Evolutionary conservation across 108 stramenopile species (phyloP), one percentile per base, ranked within the genome.

Genomic region (Nitzschia palea): DNA sequence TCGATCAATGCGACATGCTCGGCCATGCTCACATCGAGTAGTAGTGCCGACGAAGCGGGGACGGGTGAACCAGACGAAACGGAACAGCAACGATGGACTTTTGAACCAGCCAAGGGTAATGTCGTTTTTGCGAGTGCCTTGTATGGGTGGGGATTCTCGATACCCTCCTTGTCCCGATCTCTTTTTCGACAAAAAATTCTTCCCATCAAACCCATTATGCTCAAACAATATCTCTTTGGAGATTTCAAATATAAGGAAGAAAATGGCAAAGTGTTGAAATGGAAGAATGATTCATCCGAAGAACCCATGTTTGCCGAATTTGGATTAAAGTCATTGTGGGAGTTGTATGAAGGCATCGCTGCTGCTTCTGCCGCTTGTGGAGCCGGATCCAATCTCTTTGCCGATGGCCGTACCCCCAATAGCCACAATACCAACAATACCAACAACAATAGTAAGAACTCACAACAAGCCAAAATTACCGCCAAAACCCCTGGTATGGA

Each of bases 131-230:
- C 88, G 28, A 87, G 87, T 18, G 97, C 97, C 4, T 61, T 95
- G 33, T 93, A 91, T 70, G 95, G 98, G 43, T 99, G 97, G 97
- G 99, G 95, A 44, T 98, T 99, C 58, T 80, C 94, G 0, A 55
- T 95, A 6, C 88, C 84, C 3, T 66, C 86, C 4, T 56, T 94
- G 55, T 83, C 90, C 18, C 57, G 93, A 67, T 84, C 89, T 2
- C 58, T 94, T 20, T 94, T 86, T 79, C 80, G 79, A 59, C 66
- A 85, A 44, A 88, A 91, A 30, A 55, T 80, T 6, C 42, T 81
- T 0, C 70, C 82, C 22, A 77, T 94, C 68, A 94, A 94, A 78
- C 93, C 93, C 23, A 67, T 73, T 0, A 9, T 86, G 2, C 61
- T 94, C 68, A 68, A 85, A 60, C 86, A 88, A 45, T 87, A 77